Conservation (phyloP, 106 monocot genomes). For the Amphibolis antarctica region DNA sequence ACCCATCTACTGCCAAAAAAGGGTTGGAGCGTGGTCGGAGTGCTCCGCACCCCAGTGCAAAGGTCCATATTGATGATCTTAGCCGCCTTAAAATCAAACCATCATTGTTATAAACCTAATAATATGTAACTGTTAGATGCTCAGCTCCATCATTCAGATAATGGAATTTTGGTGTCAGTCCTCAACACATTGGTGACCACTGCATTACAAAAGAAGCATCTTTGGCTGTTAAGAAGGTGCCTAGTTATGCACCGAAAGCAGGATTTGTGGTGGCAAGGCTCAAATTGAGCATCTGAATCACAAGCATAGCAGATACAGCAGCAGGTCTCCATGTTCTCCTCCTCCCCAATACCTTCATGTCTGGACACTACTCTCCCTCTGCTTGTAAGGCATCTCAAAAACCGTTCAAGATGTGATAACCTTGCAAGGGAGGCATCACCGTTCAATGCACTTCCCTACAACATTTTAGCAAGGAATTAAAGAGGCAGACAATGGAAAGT, state of each 20-base stretch:
- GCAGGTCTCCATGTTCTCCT: slow-evolving; percentile 23
- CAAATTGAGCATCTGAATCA: slow-evolving; percentile 53
- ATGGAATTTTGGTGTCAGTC: neutral
- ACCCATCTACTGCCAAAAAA: neutral
- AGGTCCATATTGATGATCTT: slow-evolving; percentile 2
- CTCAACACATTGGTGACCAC: slow-evolving; percentile 44
- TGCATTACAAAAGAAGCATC: slow-evolving; percentile 98
- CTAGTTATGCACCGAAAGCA: slow-evolving; percentile 84
- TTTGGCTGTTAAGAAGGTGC: slow-evolving; percentile 77
- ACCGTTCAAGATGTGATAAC: slow-evolving; percentile 55
- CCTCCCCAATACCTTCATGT: slow-evolving; percentile 21
- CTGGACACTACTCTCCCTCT: slow-evolving; percentile 8
- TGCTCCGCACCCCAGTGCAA: neutral
- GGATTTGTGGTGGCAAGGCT: slow-evolving; percentile 83
- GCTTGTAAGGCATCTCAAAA: slow-evolving; percentile 42
- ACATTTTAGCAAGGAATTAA: neutral
- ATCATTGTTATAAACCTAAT: neutral
- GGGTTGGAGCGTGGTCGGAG: slow-evolving; percentile 6
- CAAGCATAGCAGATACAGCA: slow-evolving; percentile 88
- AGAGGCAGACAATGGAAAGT: no score
- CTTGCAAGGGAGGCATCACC: slow-evolving; percentile 57
- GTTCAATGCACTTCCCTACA: slow-evolving; percentile 56
- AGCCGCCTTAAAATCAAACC: neutral
- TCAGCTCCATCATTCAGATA: neutral
- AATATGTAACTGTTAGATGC: neutral